Evolutionary conservation across 2,329 filamentous ascomycete genomes (phyloP).

Genomic region (Penicillium italicum): DNA sequence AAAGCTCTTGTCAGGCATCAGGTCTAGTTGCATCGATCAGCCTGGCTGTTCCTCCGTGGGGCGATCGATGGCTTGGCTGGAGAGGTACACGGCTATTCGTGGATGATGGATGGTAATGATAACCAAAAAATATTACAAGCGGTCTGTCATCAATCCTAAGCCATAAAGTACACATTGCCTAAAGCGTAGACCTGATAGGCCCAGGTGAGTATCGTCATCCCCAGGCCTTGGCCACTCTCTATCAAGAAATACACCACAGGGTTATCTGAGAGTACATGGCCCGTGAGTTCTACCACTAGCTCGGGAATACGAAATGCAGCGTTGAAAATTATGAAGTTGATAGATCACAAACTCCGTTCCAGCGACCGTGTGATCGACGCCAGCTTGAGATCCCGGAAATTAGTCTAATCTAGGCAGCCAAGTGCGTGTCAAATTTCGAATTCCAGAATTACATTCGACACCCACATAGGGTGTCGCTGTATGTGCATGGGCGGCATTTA

Average conservation of each 20-base stretch:
- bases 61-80: not conserved
- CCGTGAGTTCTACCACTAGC: constrained; percentile 7
- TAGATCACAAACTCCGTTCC: constrained; percentile 2
- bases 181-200: not conserved
- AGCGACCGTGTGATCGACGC: not conserved
- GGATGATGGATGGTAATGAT: not conserved
- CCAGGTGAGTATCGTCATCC: not conserved
- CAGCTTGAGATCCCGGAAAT: not conserved
- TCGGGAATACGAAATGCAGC: not conserved
- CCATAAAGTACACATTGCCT: not conserved
- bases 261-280: not conserved
- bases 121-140: not conserved
- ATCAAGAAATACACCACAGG: not conserved
- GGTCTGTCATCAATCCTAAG: not conserved
- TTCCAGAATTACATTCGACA: not conserved
- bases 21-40: not conserved
- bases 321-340: not conserved
- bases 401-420: not conserved
- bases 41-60: not conserved
- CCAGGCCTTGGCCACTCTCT: not conserved
- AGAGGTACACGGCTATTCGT: not conserved
- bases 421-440: not conserved
- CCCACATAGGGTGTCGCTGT: not conserved
- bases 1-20: not conserved
- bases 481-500: not conserved